Conservation (phyloP, 2,329 filamentous ascomycete species). For the Conoideocrella luteorostrata region DNA sequence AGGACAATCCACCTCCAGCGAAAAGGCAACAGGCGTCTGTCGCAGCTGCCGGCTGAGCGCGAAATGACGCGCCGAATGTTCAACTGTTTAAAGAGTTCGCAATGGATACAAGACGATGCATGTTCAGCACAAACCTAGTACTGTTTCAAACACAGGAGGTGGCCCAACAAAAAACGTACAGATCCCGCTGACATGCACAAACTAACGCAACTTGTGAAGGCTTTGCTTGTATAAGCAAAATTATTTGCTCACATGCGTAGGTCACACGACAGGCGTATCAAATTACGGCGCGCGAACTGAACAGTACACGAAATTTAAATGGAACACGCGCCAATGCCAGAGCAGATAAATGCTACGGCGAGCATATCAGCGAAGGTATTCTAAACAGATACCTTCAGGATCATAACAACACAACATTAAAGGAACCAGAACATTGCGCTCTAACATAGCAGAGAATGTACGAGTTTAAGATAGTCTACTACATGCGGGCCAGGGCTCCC, state of each 20-base stretch:
- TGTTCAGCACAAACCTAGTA: neutral
- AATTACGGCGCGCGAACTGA: too few species aligned
- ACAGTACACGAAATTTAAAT: too few species aligned
- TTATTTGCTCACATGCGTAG: too few species aligned
- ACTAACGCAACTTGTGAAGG: slow-evolving; percentile 4
- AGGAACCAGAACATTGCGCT: neutral
- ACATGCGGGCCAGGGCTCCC: too few species aligned
- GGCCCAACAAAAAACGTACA: slow-evolving; percentile 2
- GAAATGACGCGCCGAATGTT: neutral
- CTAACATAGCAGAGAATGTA: neutral
- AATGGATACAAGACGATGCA: neutral
- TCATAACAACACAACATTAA: too few species aligned
- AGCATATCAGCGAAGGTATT: too few species aligned
- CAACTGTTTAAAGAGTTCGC: neutral
- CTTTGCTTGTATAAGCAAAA: too few species aligned
- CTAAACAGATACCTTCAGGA: too few species aligned
- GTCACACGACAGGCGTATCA: too few species aligned
- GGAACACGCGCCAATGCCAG: too few species aligned
- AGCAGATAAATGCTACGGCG: too few species aligned
- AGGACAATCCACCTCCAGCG: slow-evolving; percentile 33
- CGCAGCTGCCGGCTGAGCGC: slow-evolving; percentile 30
- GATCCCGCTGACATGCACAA: slow-evolving; percentile 7
- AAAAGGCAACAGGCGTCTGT: slow-evolving; percentile 37
- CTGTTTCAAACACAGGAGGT: slow-evolving; percentile 4
- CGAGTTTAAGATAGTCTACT: too few species aligned